Evolutionary conservation across 225 moss, liverwort and hornwort species (phyloP).

Genomic region (Rhytidiadelphus loreus): DNA sequence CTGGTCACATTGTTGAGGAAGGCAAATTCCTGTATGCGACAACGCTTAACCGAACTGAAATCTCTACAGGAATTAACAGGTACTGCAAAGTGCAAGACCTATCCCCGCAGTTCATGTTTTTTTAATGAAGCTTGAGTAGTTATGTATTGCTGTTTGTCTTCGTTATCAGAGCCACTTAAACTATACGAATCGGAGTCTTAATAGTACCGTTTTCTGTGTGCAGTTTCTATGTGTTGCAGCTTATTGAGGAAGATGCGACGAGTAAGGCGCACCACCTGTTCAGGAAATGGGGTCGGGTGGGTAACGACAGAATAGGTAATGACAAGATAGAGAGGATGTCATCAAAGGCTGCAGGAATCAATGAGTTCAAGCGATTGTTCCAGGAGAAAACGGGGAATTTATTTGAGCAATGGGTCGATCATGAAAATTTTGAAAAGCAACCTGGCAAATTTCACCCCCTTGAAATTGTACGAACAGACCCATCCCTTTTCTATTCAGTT

Average conservation of each 20-base stretch:
- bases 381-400: slow-evolving; percentile 82
- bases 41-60: slow-evolving; percentile 87
- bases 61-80: slow-evolving; percentile 88
- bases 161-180: not conserved
- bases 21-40: slow-evolving; percentile 70
- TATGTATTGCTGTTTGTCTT: not conserved
- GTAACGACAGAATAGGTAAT: slow-evolving; percentile 60
- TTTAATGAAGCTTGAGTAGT: not conserved
- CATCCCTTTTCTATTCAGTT: not conserved
- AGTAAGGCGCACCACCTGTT: slow-evolving; percentile 51
- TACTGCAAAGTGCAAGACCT: not conserved
- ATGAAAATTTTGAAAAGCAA: slow-evolving; percentile 70
- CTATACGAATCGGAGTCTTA: not conserved
- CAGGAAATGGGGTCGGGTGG: slow-evolving; percentile 99
- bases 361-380: slow-evolving; percentile 79
- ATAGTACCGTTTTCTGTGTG: not conserved
- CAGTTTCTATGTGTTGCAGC: slow-evolving; percentile 95
- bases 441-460: slow-evolving; percentile 87
- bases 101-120: not conserved
- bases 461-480: slow-evolving; percentile 62
- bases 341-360: slow-evolving; percentile 43
- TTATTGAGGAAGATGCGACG: slow-evolving; percentile 65
- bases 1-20: slow-evolving; percentile 84
- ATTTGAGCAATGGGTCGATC: slow-evolving; percentile 67
- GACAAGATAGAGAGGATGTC: slow-evolving; percentile 65